Evolutionary conservation across 2,329 filamentous ascomycete genomes (phyloP).

Genomic region (Fusarium brachygibbosum): DNA sequence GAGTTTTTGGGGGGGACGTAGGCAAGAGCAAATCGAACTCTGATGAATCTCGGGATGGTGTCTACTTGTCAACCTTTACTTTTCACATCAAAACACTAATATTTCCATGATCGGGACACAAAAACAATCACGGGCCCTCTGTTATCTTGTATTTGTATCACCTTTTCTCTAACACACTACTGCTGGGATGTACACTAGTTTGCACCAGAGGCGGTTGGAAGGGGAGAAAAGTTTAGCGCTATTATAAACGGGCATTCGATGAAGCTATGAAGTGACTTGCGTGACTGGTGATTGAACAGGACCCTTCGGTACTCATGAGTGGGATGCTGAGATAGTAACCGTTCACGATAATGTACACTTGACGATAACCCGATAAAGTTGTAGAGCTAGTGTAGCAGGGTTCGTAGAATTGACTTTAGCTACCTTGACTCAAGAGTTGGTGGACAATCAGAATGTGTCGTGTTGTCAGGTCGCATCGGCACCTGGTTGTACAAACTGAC

Average conservation of each 20-base stretch:
- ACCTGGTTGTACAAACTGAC: not conserved
- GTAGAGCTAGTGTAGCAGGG: not conserved
- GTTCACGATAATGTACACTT: not conserved
- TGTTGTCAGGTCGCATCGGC: not conserved
- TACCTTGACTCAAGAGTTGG: not conserved
- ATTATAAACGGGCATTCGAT: slow-evolving; percentile 52
- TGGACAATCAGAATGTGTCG: not conserved
- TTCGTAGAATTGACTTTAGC: not conserved
- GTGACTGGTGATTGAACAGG: slow-evolving; percentile 16
- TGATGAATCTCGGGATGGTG: slow-evolving; percentile 48
- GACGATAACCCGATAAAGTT: not conserved
- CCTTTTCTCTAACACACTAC: slow-evolving; percentile 52
- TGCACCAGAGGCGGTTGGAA: slow-evolving; percentile 50
- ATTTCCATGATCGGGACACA: slow-evolving; percentile 49
- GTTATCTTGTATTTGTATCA: slow-evolving; percentile 55
- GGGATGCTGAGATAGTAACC: not conserved
- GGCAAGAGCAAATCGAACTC: slow-evolving; percentile 48
- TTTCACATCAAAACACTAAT: slow-evolving; percentile 51
- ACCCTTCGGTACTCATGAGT: not conserved
- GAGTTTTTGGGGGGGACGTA: slow-evolving; percentile 46
- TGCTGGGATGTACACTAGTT: slow-evolving; percentile 57
- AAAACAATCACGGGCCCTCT: slow-evolving; percentile 48
- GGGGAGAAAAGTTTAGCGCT: slow-evolving; percentile 54
- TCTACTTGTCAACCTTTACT: slow-evolving; percentile 49
- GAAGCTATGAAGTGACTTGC: slow-evolving; percentile 25